Evolutionary conservation across 1,284 basidiomycete genomes (phyloP).

Genomic region (Stereum hirsutum): DNA sequence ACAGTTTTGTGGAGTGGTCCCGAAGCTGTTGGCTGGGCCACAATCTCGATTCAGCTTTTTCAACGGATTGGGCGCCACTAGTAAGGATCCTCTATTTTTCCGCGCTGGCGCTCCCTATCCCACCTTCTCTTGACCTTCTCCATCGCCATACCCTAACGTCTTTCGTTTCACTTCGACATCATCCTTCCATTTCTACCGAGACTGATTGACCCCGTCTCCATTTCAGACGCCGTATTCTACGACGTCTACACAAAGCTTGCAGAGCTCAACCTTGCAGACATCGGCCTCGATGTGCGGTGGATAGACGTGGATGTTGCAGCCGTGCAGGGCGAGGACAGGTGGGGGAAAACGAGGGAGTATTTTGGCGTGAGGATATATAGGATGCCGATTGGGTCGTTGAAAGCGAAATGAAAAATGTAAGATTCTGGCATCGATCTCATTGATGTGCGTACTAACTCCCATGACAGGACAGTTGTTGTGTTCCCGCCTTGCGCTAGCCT

Average conservation of each 20-base stretch:
- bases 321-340: constrained; percentile 37
- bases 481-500: no score
- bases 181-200: no score
- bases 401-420: no score
- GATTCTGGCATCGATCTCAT: no score
- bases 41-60: constrained; percentile 90
- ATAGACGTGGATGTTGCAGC: constrained; percentile 55
- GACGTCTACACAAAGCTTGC: constrained; percentile 86
- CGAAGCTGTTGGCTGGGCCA: constrained; percentile 72
- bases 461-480: no score
- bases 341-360: constrained; percentile 66
- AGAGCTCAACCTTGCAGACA: constrained; percentile 78
- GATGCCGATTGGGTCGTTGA: constrained; percentile 50
- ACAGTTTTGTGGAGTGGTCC: constrained; percentile 73
- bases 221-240: constrained; percentile 78
- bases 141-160: no score
- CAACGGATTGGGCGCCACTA: constrained; percentile 94
- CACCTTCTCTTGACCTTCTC: not conserved
- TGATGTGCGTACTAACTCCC: no score
- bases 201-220: no score
- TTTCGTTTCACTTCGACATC: no score
- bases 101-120: not conserved
- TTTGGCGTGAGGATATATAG: constrained; percentile 63
- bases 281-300: constrained; percentile 74
- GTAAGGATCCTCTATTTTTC: constrained; percentile 26